Conservation (phyloP, 2,329 filamentous ascomycete species). For the Trichoderma simmonsii region DNA sequence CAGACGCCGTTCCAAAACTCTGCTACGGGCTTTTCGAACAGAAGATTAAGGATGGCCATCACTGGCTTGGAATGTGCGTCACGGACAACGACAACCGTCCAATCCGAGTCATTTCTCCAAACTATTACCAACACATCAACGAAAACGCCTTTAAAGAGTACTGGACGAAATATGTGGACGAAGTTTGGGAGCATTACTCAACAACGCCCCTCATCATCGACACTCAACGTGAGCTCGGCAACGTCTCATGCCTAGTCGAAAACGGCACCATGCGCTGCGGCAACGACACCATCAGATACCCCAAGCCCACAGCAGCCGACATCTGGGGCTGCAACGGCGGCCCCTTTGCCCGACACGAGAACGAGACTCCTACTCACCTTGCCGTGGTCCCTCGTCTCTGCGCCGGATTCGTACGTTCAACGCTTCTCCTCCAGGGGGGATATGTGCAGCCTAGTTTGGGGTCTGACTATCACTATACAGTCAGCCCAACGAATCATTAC, state of each 20-base stretch:
- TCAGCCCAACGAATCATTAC: conserved; percentile 53
- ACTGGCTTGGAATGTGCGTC: conserved; percentile 47
- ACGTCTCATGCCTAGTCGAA: conserved; percentile 39
- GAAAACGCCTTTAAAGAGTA: conserved; percentile 39
- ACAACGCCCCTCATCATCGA: conserved; percentile 39
- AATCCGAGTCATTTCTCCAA: conserved; percentile 46
- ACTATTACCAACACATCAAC: conserved; percentile 38
- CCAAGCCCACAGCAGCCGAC: conserved; percentile 42
- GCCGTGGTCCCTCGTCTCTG: conserved; percentile 48
- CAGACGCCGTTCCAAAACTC: conserved; percentile 36
- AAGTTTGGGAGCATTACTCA: conserved; percentile 47
- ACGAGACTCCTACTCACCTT: conserved; percentile 40
- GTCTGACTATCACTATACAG: conserved; percentile 43
- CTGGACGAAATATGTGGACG: conserved; percentile 44
- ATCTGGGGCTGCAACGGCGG: conserved; percentile 53
- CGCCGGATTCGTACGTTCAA: conserved; percentile 49
- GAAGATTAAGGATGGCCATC: conserved; percentile 35
- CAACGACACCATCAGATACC: conserved; percentile 42
- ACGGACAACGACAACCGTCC: conserved; percentile 33
- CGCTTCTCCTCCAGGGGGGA: conserved; percentile 45
- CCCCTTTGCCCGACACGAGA: conserved; percentile 38
- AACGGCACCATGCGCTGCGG: conserved; percentile 38
- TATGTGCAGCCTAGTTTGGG: conserved; percentile 42
- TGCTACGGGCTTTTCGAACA: conserved; percentile 42
- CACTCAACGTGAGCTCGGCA: conserved; percentile 39